Percentiles rank a stretch among this genome's conserved stretches.
Evolutionary conservation across 2,329 filamentous ascomycete species (phyloP).

Genomic region (Neurospora sp.): DNA sequence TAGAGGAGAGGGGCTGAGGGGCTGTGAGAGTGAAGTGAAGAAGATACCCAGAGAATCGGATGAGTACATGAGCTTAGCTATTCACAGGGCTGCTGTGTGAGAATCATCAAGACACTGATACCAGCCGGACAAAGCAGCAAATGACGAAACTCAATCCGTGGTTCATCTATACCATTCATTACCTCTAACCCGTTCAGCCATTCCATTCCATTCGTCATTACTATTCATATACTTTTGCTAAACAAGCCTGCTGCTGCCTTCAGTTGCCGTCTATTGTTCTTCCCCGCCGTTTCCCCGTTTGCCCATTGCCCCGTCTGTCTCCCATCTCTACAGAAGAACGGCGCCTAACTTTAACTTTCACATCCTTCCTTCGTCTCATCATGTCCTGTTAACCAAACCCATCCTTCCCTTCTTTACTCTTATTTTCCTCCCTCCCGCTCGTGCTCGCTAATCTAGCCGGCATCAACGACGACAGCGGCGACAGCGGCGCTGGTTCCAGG

Average conservation of each 20-base stretch:
- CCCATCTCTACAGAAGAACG: neutral
- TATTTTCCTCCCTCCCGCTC: neutral
- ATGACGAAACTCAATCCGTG: neutral
- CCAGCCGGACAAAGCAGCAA: neutral
- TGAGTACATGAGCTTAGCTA: neutral
- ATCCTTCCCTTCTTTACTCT: neutral
- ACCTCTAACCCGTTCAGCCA: neutral
- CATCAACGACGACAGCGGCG: conserved; percentile 20
- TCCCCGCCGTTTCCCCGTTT: neutral
- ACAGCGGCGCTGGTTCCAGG: conserved; percentile 25
- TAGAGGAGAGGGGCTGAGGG: neutral
- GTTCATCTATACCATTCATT: neutral
- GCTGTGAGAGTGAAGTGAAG: too few species aligned
- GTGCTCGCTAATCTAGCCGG: conserved; percentile 1
- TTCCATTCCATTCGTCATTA: neutral
- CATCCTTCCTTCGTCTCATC: neutral
- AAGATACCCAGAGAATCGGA: neutral
- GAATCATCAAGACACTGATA: neutral
- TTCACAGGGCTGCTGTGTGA: too few species aligned
- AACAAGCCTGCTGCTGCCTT: neutral
- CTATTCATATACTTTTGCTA: neutral
- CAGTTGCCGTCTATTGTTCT: neutral
- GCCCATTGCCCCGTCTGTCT: neutral
- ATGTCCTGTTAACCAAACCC: neutral
- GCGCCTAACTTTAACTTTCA: too few species aligned